Evolutionary conservation across 2,329 filamentous ascomycete species (phyloP).

Genomic region (Colletotrichum sp.): DNA sequence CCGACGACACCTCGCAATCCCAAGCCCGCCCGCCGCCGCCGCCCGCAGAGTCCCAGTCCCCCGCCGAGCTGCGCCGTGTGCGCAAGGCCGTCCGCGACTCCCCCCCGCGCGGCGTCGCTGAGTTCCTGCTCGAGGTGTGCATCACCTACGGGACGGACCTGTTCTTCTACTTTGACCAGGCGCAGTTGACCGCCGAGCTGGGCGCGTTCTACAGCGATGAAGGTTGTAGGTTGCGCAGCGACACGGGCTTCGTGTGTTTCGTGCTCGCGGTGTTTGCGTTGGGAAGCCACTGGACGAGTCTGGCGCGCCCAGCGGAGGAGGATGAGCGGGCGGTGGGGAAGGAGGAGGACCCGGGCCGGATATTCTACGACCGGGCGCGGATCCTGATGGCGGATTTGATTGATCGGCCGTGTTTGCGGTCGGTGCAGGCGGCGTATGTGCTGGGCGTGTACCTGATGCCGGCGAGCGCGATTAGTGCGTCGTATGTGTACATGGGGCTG

Average conservation of each 20-base stretch:
- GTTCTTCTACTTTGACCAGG: conserved; percentile 36
- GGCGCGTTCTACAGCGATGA: conserved; percentile 29
- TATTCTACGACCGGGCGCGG: conserved; percentile 34
- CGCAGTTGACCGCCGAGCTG: conserved; percentile 27
- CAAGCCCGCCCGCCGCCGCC: neutral
- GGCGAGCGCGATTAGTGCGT: conserved; percentile 35
- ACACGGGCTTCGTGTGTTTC: conserved; percentile 30
- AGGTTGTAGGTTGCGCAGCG: conserved; percentile 22
- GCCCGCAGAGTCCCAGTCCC: neutral
- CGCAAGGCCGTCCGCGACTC: conserved; percentile 27
- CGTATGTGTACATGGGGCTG: conserved; percentile 34
- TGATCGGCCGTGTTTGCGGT: conserved; percentile 33
- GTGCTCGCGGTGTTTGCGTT: conserved; percentile 31
- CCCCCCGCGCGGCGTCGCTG: conserved; percentile 29
- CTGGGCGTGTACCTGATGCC: conserved; percentile 40
- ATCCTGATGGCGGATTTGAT: conserved; percentile 36
- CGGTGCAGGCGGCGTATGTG: conserved; percentile 36
- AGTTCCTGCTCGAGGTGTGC: conserved; percentile 33
- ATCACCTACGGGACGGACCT: conserved; percentile 29
- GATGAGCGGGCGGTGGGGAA: neutral
- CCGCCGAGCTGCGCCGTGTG: conserved; percentile 24
- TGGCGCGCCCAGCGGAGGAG: conserved; percentile 30
- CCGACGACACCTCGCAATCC: conserved; percentile 23
- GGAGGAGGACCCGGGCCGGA: conserved; percentile 30
- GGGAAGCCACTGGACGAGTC: conserved; percentile 37